A percentile compares a stretch with the other conserved stretches of the same genome.
These are phyloP conservation scores for Phaeotremella skinneri DNA, from an alignment of 768 basidiomycete species.

Conservation along the genomic window DNA sequence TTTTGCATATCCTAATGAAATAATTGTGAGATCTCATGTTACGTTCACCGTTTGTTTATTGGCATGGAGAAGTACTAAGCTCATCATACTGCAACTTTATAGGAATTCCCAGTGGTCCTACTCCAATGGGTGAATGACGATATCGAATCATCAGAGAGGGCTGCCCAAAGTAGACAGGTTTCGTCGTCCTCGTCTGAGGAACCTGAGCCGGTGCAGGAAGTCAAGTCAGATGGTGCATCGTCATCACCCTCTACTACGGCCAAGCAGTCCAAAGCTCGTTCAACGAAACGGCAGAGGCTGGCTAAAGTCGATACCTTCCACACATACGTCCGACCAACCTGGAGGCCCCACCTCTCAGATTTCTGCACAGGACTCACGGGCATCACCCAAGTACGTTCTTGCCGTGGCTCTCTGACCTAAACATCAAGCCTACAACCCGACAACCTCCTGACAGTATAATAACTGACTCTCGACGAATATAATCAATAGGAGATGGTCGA, in stretches of 20 bases:
- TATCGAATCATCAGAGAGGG: slow-evolving; percentile 1
- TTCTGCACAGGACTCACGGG: slow-evolving; percentile 89
- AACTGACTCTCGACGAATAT: not conserved
- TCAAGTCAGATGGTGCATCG: too few relatives aligned
- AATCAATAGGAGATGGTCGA: slow-evolving; percentile 70
- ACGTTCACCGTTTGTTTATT: slow-evolving; percentile 10
- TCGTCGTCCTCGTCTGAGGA: too few relatives aligned
- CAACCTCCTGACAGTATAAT: not conserved
- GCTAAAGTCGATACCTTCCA: slow-evolving; percentile 78
- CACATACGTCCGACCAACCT: slow-evolving; percentile 81
- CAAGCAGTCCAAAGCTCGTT: not conserved
- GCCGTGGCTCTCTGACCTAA: not conserved
- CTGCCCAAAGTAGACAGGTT: too few relatives aligned
- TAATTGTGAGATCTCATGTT: slow-evolving; percentile 72
- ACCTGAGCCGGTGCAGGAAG: too few relatives aligned
- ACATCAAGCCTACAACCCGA: not conserved
- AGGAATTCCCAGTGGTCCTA: slow-evolving; percentile 94
- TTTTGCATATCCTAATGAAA: slow-evolving; percentile 89
- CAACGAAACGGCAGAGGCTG: slow-evolving; percentile 52
- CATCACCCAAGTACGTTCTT: slow-evolving; percentile 74
- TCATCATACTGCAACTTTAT: slow-evolving; percentile 7
- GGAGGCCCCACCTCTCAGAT: slow-evolving; percentile 72
- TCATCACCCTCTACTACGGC: too few relatives aligned
- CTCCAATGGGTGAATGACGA: slow-evolving; percentile 62
- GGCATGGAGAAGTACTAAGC: not conserved